Evolutionary conservation across 2,329 filamentous ascomycete species (phyloP), one percentile per base, ranked within the genome.

Genomic region (Sarocladiaceae sp.): DNA sequence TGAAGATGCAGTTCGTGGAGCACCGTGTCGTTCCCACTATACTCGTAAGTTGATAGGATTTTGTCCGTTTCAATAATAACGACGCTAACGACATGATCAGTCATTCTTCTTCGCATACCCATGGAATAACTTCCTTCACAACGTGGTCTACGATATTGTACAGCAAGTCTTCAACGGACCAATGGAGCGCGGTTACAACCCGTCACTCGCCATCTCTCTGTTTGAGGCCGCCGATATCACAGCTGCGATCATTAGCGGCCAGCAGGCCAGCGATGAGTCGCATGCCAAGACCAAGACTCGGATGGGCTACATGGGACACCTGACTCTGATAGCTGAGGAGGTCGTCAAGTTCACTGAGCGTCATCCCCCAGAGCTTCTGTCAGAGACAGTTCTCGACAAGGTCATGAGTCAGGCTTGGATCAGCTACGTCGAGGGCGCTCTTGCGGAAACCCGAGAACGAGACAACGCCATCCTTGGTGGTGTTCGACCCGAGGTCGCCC

Each of bases 71-170:
- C 9, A 11, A 27, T 29, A 27, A 3, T 10, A 43, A 41, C n/a
- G n/a, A n/a, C n/a, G n/a, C 53, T 58, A 51, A 55, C 43, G n/a
- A 42, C 23, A 24, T 40, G 12, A 29, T 29, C 51, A 94, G 88
- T 87, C 89, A 46, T 97, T 97, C 70, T 98, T 98, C 68, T 98
- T 98, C 71, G 82, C 85, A 48, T 98, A 97, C 58, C 91, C 93
- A 1, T 98, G 93, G 93, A 98, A 98, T 66, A 98, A 98, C 63
- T 98, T 98, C 60, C 76, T 98, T 34, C 93, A 98, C 67, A 98
- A 98, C 58, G 93, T 98, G 33, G 93, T 98, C 39, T 98, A 98
- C 61, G 93, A 98, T 62, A 90, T 98, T 58, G 88, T 98, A 33
- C 93, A 98, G 63, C 93, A 98, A 69, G 93, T 98, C 1, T 97